A percentile compares a stretch with the other conserved stretches of the same genome.
These are phyloP conservation scores for Trichomonas vaginalis DNA, from an alignment of 208 protist species.

Conservation along the genomic window DNA sequence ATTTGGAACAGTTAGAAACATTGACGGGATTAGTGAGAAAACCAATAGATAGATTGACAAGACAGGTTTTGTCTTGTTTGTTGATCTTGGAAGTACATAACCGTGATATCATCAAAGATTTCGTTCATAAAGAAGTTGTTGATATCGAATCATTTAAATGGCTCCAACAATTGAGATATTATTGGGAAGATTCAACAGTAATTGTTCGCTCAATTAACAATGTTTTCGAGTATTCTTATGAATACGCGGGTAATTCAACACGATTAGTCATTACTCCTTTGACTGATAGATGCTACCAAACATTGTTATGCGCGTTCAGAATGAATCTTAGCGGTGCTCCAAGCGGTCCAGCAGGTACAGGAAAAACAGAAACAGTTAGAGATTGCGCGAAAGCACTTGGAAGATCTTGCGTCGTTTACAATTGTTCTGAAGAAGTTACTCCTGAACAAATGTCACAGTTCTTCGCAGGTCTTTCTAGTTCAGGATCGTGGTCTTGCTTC, in stretches of 20 bases:
- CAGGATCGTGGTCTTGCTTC: slow-evolving; percentile 48
- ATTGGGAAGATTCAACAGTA: slow-evolving; percentile 55
- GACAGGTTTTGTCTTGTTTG: slow-evolving; percentile 23
- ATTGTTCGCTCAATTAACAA: slow-evolving; percentile 37
- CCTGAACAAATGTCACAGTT: slow-evolving; percentile 38
- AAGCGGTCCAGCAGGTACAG: slow-evolving; percentile 50
- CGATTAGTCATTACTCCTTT: slow-evolving; percentile 45
- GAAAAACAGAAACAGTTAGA: slow-evolving; percentile 55
- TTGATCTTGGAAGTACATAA: slow-evolving; percentile 55
- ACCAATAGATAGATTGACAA: neutral
- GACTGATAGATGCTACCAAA: slow-evolving; percentile 54
- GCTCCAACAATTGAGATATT: slow-evolving; percentile 79
- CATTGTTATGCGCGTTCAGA: slow-evolving; percentile 49
- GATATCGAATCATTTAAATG: slow-evolving; percentile 74
- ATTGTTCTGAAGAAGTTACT: slow-evolving; percentile 77
- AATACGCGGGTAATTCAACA: slow-evolving; percentile 42
- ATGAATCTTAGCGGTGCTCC: slow-evolving; percentile 47
- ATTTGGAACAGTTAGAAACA: neutral
- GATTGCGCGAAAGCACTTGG: slow-evolving; percentile 49
- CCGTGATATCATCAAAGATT: slow-evolving; percentile 37
- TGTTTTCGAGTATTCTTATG: slow-evolving; percentile 38
- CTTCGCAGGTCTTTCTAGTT: slow-evolving; percentile 33
- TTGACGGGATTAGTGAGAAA: neutral
- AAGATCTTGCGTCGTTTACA: slow-evolving; percentile 71
- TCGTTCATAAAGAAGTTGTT: slow-evolving; percentile 63